These are phyloP conservation scores for Fusarium sp. DNA, from an alignment of 2,329 filamentous ascomycete species.

Conservation along the genomic window DNA sequence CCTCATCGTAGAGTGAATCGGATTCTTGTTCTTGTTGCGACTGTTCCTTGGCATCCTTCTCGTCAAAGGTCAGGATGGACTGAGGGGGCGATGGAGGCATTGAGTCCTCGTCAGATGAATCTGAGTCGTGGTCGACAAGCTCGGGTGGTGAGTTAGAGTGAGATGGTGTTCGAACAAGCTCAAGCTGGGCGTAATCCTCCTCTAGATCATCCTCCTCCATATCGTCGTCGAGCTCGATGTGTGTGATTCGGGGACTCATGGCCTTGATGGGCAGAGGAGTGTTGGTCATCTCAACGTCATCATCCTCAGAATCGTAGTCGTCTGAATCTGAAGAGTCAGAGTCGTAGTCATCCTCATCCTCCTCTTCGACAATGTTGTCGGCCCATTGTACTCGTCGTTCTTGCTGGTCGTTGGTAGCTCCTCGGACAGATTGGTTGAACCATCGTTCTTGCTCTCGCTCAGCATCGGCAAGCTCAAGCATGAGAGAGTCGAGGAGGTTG, in stretches of 20 bases:
- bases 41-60: constrained; percentile 64
- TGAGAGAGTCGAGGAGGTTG: constrained; percentile 96
- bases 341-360: constrained; percentile 77
- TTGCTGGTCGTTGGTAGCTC: constrained; percentile 69
- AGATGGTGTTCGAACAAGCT: constrained; percentile 76
- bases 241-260: constrained; percentile 51
- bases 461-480: constrained; percentile 91
- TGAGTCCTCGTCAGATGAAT: constrained; percentile 80
- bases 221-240: constrained; percentile 57
- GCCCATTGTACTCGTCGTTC: constrained; percentile 89
- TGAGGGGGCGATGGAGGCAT: constrained; percentile 79
- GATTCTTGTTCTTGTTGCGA: constrained; percentile 55
- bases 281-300: constrained; percentile 69
- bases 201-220: constrained; percentile 68
- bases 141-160: constrained; percentile 76
- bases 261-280: constrained; percentile 59
- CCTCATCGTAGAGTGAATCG: constrained; percentile 63
- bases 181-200: constrained; percentile 74
- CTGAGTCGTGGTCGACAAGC: constrained; percentile 75
- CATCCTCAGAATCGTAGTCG: constrained; percentile 66
- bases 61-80: constrained; percentile 68
- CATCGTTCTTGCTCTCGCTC: constrained; percentile 96
- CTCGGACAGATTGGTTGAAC: constrained; percentile 96
- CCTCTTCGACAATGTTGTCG: constrained; percentile 79
- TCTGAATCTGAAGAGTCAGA: constrained; percentile 68